Conservation (phyloP, 2,329 filamentous ascomycete genomes). For the Coleophoma eucalyptorum region DNA sequence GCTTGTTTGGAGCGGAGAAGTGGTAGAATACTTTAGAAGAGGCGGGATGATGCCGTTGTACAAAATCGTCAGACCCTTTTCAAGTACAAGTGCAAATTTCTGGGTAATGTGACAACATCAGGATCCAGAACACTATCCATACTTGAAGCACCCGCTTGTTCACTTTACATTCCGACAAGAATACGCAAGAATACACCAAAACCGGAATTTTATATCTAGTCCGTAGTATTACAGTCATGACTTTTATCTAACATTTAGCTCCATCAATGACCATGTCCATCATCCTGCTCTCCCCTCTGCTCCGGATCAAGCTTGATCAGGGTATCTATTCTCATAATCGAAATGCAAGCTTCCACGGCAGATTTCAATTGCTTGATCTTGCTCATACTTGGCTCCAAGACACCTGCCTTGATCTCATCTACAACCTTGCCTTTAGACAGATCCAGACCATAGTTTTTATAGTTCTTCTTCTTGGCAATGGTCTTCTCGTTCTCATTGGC, state of each 20-base stretch:
- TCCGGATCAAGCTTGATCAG: constrained; percentile 97
- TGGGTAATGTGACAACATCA: neutral
- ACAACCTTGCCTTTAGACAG: constrained; percentile 84
- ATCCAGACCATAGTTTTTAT: constrained; percentile 98
- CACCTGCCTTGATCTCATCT: constrained; percentile 90
- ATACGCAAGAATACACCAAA: too few species aligned
- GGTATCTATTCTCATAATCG: constrained; percentile 99
- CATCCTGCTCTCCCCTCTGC: constrained; percentile 66
- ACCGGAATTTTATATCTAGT: too few species aligned
- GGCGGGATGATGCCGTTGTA: constrained; percentile 29
- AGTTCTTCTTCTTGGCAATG: constrained; percentile 89
- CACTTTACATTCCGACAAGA: too few species aligned
- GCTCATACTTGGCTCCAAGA: constrained; percentile 95
- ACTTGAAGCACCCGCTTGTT: too few species aligned
- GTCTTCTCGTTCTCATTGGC: constrained; percentile 83
- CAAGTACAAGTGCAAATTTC: neutral
- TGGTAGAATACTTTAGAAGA: constrained; percentile 38
- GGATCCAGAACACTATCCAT: too few species aligned
- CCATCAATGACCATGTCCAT: constrained; percentile 77
- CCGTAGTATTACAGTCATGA: constrained; percentile 22
- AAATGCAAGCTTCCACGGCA: constrained; percentile 96
- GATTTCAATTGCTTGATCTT: constrained; percentile 98
- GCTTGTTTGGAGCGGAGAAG: constrained; percentile 45
- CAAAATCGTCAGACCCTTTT: constrained; percentile 20
- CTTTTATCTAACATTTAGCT: constrained; percentile 3